Evolutionary conservation across 164 flowering plant species (phyloP).

Genomic region (Litsea cubeba): DNA sequence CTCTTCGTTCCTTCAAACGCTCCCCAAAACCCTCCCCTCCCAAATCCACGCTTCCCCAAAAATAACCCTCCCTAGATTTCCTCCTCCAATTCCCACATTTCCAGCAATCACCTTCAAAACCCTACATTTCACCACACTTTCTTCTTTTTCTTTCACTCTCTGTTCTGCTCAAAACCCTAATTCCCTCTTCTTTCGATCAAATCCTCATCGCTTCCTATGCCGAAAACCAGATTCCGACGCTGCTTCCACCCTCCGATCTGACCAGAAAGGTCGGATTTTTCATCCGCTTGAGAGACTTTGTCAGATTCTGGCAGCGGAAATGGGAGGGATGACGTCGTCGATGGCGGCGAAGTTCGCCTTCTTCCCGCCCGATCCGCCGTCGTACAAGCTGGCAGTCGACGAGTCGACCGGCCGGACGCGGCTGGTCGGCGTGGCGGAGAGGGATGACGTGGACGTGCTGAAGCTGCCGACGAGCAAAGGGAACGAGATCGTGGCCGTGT

Average conservation of each 20-base stretch:
- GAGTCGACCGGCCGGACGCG: conserved; percentile 42
- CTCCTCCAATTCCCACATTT: too few relatives aligned
- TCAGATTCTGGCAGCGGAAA: conserved; percentile 8
- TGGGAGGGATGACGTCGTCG: conserved; percentile 82
- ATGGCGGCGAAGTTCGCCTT: conserved; percentile 91
- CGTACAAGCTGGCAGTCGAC: conserved; percentile 49
- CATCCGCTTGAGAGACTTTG: background rate
- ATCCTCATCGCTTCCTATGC: conserved; percentile 4
- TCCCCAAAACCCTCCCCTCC: background rate
- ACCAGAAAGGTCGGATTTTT: background rate
- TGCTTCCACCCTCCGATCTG: conserved; percentile 9
- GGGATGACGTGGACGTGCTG: conserved; percentile 70
- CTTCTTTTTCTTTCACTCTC: too few relatives aligned
- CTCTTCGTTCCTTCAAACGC: background rate
- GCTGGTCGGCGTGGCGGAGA: conserved; percentile 42
- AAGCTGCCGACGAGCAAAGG: conserved; percentile 66
- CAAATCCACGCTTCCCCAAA: too few relatives aligned
- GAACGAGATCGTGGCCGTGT: conserved; percentile 59
- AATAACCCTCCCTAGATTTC: too few relatives aligned
- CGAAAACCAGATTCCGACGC: conserved; percentile 7
- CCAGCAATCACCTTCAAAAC: background rate
- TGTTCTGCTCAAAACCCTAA: background rate
- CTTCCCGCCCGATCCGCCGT: conserved; percentile 85
- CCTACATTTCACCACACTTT: background rate
- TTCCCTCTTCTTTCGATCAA: background rate